Conservation (phyloP, 306 rosid species). For the Acacia melanoxylon region DNA sequence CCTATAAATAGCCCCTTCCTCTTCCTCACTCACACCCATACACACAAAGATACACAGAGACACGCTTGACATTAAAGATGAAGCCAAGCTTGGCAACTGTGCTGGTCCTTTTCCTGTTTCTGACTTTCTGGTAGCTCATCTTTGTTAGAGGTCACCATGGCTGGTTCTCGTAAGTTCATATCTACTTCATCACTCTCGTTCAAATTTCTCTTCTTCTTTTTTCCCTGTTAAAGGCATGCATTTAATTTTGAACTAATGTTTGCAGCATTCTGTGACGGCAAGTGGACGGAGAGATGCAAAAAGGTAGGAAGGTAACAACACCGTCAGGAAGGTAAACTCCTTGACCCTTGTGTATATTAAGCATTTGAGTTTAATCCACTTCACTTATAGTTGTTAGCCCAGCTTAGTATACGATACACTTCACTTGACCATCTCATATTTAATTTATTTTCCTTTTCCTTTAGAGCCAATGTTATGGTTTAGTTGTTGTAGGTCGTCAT, state of each 20-base stretch:
- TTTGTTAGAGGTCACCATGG: constrained; percentile 45
- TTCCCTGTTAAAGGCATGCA: neutral
- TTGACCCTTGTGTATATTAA: too few species aligned
- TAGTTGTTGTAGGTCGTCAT: too few species aligned
- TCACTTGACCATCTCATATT: too few species aligned
- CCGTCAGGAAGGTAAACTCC: too few species aligned
- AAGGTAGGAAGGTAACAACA: too few species aligned
- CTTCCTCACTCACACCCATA: neutral
- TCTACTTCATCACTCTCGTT: neutral
- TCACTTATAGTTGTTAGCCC: too few species aligned
- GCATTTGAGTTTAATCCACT: too few species aligned
- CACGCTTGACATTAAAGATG: constrained; percentile 31
- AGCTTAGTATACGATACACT: too few species aligned
- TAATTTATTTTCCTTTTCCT: too few species aligned
- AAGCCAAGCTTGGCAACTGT: constrained; percentile 46
- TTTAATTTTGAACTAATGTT: neutral
- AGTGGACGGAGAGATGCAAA: constrained; percentile 63
- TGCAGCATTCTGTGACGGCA: constrained; percentile 52
- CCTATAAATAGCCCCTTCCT: constrained; percentile 32
- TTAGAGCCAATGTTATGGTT: too few species aligned
- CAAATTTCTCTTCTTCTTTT: too few species aligned
- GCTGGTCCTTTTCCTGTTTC: constrained; percentile 57
- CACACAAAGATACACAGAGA: neutral
- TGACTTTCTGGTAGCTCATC: constrained; percentile 40
- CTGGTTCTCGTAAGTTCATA: constrained; percentile 46